phyloP scores from a whole-genome alignment of 495 filamentous ascomycete genomes.

The Penicillium riverlandense region DNA sequence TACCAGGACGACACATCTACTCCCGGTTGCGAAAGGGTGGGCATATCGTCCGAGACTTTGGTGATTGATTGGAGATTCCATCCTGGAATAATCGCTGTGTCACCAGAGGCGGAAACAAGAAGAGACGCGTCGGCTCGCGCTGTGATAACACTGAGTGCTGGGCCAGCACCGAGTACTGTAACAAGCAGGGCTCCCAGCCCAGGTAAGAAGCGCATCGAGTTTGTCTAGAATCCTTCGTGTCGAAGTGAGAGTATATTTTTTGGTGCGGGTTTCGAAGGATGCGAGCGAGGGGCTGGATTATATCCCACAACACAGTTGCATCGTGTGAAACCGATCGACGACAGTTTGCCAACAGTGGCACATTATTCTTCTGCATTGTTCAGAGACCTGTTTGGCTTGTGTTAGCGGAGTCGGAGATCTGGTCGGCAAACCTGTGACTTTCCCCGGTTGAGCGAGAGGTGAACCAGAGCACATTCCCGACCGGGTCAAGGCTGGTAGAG shows the following conservation, averaged over 20 bases:
- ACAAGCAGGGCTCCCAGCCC: background rate
- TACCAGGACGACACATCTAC: slow-evolving; percentile 48
- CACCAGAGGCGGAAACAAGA: slow-evolving; percentile 14
- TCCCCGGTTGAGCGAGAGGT: slow-evolving; percentile 1
- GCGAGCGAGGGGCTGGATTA: background rate
- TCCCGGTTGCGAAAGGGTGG: slow-evolving; percentile 35
- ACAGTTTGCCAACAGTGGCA: slow-evolving; percentile 3
- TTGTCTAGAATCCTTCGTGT: background rate
- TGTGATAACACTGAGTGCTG: background rate
- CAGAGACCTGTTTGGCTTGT: background rate
- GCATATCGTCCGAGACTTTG: slow-evolving; percentile 24
- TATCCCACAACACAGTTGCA: slow-evolving; percentile 1
- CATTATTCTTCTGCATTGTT: background rate
- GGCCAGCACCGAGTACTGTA: background rate
- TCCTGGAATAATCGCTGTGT: slow-evolving; percentile 38
- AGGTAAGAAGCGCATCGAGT: slow-evolving; percentile 1
- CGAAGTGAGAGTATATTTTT: background rate
- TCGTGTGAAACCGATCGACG: background rate
- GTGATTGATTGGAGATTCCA: slow-evolving; percentile 52
- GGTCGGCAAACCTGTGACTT: slow-evolving; percentile 4
- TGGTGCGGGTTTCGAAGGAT: background rate
- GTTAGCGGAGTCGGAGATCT: slow-evolving; percentile 5
- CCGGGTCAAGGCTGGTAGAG: background rate
- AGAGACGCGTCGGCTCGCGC: background rate
- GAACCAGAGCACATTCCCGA: background rate